Conservation (phyloP, 78 protist species). For the Tieghemostelium lacteum region DNA sequence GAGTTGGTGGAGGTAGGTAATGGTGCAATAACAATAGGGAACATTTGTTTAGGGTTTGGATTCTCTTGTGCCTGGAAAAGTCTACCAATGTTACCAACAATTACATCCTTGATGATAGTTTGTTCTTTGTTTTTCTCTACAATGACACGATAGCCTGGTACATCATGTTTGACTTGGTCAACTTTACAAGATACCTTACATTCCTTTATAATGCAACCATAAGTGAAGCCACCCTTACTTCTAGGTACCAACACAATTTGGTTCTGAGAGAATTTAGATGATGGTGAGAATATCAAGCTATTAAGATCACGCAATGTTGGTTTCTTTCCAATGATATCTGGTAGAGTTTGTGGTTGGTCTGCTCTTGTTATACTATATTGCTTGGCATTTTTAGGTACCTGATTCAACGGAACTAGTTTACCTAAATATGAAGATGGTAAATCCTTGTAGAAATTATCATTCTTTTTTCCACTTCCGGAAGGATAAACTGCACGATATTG, state of each 20-base stretch:
- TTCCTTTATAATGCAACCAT: constrained; percentile 75
- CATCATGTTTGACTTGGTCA: constrained; percentile 61
- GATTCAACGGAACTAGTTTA: constrained; percentile 33
- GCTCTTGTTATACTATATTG: not conserved
- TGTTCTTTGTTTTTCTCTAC: constrained; percentile 52
- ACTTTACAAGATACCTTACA: constrained; percentile 72
- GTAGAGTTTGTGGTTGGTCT: not conserved
- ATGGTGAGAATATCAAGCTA: constrained; percentile 62
- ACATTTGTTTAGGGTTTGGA: not conserved
- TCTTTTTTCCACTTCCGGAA: constrained; percentile 23
- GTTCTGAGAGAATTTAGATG: constrained; percentile 39
- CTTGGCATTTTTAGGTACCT: constrained; percentile 13
- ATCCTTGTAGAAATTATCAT: constrained; percentile 71
- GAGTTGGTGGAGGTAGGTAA: not conserved
- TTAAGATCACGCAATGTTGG: constrained; percentile 70
- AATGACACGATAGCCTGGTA: constrained; percentile 56
- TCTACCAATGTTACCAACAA: constrained; percentile 64
- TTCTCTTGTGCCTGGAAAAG: constrained; percentile 18
- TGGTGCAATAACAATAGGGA: constrained; percentile 4
- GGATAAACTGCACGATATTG: constrained; percentile 78
- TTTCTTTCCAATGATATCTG: constrained; percentile 31
- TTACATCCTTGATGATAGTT: constrained; percentile 55
- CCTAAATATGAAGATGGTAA: constrained; percentile 65
- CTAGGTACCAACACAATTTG: constrained; percentile 76
- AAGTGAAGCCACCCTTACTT: constrained; percentile 82